Base-by-base conservation (phyloP, 2,329 filamentous ascomycete genomes). In the Pseudogymnoascus sp. region DNA sequence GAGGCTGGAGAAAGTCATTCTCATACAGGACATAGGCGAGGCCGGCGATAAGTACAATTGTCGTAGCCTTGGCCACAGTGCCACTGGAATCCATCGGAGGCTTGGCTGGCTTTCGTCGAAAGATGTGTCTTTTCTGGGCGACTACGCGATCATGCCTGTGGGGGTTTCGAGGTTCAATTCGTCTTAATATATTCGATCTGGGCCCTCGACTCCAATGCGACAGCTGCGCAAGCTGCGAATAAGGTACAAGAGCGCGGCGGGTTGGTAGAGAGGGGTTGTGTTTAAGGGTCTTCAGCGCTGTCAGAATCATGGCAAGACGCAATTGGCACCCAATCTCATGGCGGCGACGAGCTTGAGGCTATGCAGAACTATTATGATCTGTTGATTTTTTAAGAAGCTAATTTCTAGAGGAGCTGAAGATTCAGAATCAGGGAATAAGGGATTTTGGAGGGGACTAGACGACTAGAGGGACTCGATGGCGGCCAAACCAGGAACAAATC, bases 1-100 rank as follows among this genome's bases (percentile, higher is more conserved):
- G 65, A 34, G 71, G 71, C 57, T 73, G 73, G 12, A 73, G 62
- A 39, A 69, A 67, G 59, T 72, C 68, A 60, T 70, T 73, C 39
- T 64, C 63, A 60, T 71, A 72, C 4, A 74, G 68, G 23, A 74
- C 69, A 31, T 73, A 73, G 57, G 69, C 67, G 1, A 73, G 45
- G 12, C 68, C 64, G 5, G 68, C 62, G 8, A 51, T 64, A 21
- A 73, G 61, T 10, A 73, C 60, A 5, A 71, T 45, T 37, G 70
- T 69, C 31, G 70, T 71, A 6, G 66, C 63, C 60, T 67, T 68
- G 40, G 71, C 57, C 26, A 70, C 31, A 12, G 65, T 62, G 10
- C 65, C 63, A 21, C 62, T 42, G 12, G 65, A 63, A 31, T 67
- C 57, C 67, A 71, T 73, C 26, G 21, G 21, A 10, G 5, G 21